Conservation (phyloP, 192 early-diverging fungal genomes). For the Martensiomyces pterosporus region DNA sequence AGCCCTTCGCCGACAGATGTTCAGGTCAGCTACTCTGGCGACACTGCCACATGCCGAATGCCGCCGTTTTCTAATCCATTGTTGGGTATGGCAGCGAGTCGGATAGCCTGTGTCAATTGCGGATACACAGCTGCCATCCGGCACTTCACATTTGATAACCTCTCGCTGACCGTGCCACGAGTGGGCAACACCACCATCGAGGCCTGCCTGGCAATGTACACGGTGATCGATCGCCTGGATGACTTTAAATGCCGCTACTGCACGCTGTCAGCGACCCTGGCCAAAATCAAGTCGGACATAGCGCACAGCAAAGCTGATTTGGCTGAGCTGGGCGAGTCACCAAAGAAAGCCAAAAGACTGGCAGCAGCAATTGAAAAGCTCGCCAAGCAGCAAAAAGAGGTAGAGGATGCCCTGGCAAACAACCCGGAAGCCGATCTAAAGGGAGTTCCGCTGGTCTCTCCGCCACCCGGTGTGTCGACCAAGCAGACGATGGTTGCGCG, state of each 20-base stretch:
- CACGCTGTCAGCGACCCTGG: slow-evolving; percentile 51
- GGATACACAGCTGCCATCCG: slow-evolving; percentile 71
- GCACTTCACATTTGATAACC: slow-evolving; percentile 68
- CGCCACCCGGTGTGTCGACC: slow-evolving; percentile 45
- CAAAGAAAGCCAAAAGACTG: slow-evolving; percentile 14
- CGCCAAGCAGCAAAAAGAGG: slow-evolving; percentile 9
- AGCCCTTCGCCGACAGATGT: neutral
- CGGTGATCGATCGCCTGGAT: slow-evolving; percentile 58
- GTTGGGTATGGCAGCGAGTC: slow-evolving; percentile 60
- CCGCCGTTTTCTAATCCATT: slow-evolving; percentile 40
- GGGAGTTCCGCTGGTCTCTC: slow-evolving; percentile 22
- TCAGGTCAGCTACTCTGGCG: neutral
- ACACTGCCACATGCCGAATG: slow-evolving; percentile 8
- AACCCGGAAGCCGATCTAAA: slow-evolving; percentile 37
- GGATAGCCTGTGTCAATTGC: slow-evolving; percentile 66
- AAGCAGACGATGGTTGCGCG: slow-evolving; percentile 86
- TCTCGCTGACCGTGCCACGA: slow-evolving; percentile 61
- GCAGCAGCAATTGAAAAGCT: slow-evolving; percentile 7
- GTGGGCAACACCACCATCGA: slow-evolving; percentile 53
- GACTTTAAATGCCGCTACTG: slow-evolving; percentile 69
- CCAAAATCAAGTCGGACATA: slow-evolving; percentile 7
- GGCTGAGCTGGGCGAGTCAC: neutral
- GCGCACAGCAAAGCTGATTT: slow-evolving; percentile 4
- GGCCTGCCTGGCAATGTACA: slow-evolving; percentile 60
- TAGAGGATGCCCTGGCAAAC: slow-evolving; percentile 23